Evolutionary conservation across 208 protist genomes (phyloP).

Genomic region (Leishmania tropica): DNA sequence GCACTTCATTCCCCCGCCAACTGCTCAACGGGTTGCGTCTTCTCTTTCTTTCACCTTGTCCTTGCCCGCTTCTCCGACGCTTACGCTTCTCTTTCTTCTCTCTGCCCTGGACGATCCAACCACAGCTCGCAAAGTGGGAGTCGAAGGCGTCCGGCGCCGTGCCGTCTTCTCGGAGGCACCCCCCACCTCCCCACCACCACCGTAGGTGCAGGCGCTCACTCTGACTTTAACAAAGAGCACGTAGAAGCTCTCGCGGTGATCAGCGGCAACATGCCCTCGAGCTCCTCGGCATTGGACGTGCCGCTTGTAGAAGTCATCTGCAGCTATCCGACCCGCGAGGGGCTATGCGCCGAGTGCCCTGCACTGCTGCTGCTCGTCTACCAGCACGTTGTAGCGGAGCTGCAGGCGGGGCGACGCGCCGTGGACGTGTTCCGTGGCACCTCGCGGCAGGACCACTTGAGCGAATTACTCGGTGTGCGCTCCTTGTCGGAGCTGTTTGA

Average conservation of each 20-base stretch:
- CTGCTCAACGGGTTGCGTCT: background rate
- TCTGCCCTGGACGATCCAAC: background rate
- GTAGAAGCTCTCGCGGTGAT: background rate
- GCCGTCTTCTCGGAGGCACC: background rate
- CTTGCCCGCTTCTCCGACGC: background rate
- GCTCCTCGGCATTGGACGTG: conserved; percentile 21
- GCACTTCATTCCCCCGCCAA: background rate
- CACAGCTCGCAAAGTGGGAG: background rate
- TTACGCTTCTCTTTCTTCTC: background rate
- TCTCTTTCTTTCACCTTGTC: background rate
- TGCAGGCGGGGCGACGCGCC: conserved; percentile 31
- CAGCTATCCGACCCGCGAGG: conserved; percentile 50
- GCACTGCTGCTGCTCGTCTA: conserved; percentile 64
- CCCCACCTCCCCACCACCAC: background rate
- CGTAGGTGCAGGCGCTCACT: background rate
- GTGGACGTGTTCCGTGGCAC: conserved; percentile 45
- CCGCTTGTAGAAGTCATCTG: conserved; percentile 61
- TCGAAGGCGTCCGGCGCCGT: background rate
- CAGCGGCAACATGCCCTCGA: conserved; percentile 11
- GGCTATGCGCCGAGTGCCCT: conserved; percentile 68
- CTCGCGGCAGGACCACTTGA: conserved; percentile 39
- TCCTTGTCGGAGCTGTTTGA: conserved; percentile 33
- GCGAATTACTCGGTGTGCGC: conserved; percentile 44
- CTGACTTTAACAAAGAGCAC: background rate
- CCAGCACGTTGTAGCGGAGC: conserved; percentile 61